phyloP scores from a whole-genome alignment of 2,329 filamentous ascomycete genomes.

The Paracoccidioides lutzii region DNA sequence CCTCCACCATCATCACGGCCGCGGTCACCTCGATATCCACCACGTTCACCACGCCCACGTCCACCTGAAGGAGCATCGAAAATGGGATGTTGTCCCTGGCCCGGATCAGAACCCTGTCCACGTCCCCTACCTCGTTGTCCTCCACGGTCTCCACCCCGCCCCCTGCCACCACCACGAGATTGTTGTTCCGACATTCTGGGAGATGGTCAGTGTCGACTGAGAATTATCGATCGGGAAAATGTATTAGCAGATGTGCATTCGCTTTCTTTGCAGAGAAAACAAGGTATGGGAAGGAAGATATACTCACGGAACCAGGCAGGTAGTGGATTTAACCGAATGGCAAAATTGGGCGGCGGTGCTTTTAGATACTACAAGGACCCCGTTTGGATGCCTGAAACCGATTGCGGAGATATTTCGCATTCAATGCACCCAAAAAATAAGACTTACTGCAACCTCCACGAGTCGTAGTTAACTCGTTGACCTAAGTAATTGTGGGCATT shows the following conservation, averaged over 20 bases:
- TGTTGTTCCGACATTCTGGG: neutral
- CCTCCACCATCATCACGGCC: constrained; percentile 17
- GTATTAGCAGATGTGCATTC: neutral
- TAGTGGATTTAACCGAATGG: no score
- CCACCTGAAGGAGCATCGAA: constrained; percentile 2
- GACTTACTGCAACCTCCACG: no score
- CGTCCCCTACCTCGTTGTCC: neutral
- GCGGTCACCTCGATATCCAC: constrained; percentile 12
- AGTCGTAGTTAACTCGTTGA: no score
- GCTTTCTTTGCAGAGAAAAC: neutral
- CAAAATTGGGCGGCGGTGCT: no score
- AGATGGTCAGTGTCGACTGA: neutral
- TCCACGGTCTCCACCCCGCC: constrained; percentile 1
- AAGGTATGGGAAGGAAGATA: neutral
- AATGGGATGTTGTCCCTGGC: constrained; percentile 3
- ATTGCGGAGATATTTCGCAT: no score
- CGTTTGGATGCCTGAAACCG: no score
- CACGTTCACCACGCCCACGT: constrained; percentile 14
- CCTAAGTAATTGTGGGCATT: no score
- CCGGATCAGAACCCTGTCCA: constrained; percentile 4
- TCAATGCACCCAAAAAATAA: no score
- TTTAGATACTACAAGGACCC: no score
- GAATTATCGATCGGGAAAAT: neutral
- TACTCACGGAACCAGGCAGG: neutral
- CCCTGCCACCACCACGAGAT: constrained; percentile 1